Evolutionary conservation across 306 rosid species (phyloP), one percentile per base, ranked within the genome.

Genomic region (Boehmeria nivea): DNA sequence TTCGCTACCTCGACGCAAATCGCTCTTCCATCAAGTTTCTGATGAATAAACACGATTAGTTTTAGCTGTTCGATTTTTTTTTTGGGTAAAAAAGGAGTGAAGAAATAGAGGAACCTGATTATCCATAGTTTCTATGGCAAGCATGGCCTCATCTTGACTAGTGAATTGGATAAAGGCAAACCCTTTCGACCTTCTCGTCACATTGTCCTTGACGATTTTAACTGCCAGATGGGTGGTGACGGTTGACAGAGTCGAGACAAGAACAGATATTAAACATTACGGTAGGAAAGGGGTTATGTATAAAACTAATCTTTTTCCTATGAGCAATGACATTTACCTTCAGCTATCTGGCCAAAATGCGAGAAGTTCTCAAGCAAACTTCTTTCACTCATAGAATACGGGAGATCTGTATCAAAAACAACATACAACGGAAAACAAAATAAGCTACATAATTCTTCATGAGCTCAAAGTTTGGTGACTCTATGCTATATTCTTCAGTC

Each of bases 111-210:
- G 21, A 72, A 91, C 98, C 98, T 84, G 81, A 75, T 66, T 53
- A 75, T 91, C 98, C 98, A 87, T 91, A 40, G 62, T 84, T 71
- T 91, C 98, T 25, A 87, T 59, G 17, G 98, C 98, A 50, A 72
- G 85, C 85, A 91, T 62, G 17, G 96, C 96, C 21, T 76, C 93
- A 38, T 82, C 89, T 68, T 78, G 95, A 69, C 70, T 55, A 21
- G 83, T 82, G 53, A 78, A 91, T 27, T 87, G 98, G 72, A 91
- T 81, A 63, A 82, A 91, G n/a, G 98, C 98, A 62, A 48, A 71
- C 25, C 98, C 98, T 68, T 75, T 91, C 1, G 93, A 73, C 63
- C 74, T 74, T 67, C 72, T 71, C 0, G 85, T 70, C 38, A 27
- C 28, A 26, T 39, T 72, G 70, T 91, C 91, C 67, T 80, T 84